These are phyloP conservation scores for Aspergillus conjunctus DNA, from an alignment of 495 filamentous ascomycete genomes.

Conservation along the genomic window DNA sequence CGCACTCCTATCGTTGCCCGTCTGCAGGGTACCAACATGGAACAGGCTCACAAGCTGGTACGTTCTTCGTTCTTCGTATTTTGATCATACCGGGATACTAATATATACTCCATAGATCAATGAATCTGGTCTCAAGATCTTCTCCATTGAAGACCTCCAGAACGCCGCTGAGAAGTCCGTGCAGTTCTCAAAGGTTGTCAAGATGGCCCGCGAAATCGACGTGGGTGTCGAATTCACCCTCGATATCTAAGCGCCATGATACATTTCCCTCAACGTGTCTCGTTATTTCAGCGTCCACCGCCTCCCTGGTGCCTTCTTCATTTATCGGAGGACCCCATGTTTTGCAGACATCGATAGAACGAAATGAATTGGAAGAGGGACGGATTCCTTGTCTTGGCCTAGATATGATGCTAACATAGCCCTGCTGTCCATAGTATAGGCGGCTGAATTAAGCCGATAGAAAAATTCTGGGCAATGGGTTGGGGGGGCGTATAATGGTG, in stretches of 20 bases:
- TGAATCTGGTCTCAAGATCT: slow-evolving; percentile 98
- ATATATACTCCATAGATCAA: slow-evolving; percentile 63
- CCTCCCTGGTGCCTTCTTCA: slow-evolving; percentile 18
- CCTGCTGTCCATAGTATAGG: slow-evolving; percentile 21
- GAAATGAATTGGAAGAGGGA: slow-evolving; percentile 12
- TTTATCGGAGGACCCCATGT: slow-evolving; percentile 13
- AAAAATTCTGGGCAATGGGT: slow-evolving; percentile 10
- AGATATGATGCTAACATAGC: slow-evolving; percentile 23
- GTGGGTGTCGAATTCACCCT: slow-evolving; percentile 97
- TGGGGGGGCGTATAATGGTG: slow-evolving; percentile 15
- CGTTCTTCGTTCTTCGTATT: not conserved
- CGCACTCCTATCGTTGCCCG: slow-evolving; percentile 95
- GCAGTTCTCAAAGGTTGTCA: slow-evolving; percentile 98
- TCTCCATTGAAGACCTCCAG: slow-evolving; percentile 98
- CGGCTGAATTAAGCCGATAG: slow-evolving; percentile 8
- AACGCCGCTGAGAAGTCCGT: slow-evolving; percentile 96
- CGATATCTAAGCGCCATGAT: slow-evolving; percentile 67
- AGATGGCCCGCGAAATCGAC: slow-evolving; percentile 98
- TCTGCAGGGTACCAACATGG: slow-evolving; percentile 98
- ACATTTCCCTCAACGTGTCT: slow-evolving; percentile 12
- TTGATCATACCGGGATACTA: slow-evolving; percentile 8
- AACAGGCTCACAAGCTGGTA: slow-evolving; percentile 86
- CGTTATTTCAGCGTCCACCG: slow-evolving; percentile 13
- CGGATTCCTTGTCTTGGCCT: slow-evolving; percentile 10
- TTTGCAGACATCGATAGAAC: slow-evolving; percentile 17